A percentile compares a stretch with the other conserved stretches of the same genome.
Conservation (phyloP, 2,329 filamentous ascomycete species). For the Zalaria sp. region DNA sequence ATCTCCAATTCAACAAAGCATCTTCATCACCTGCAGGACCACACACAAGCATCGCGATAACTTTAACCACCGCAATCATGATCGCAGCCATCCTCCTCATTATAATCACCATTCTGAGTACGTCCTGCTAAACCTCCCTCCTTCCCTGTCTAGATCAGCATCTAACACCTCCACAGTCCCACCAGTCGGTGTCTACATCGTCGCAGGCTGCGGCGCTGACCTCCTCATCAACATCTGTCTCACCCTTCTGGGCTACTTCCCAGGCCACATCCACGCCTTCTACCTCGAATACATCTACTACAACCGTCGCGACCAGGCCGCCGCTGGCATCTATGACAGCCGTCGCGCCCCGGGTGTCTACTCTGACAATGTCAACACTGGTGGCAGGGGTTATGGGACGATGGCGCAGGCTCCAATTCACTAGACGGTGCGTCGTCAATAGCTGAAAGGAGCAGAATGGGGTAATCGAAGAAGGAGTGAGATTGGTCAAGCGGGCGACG, state of each 20-base stretch:
- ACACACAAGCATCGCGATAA: too few relatives aligned
- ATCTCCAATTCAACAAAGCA: too few relatives aligned
- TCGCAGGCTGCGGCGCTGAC: slow-evolving; percentile 35
- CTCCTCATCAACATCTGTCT: slow-evolving; percentile 34
- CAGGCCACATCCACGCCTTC: slow-evolving; percentile 61
- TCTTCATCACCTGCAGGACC: too few relatives aligned
- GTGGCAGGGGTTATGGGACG: slow-evolving; percentile 31
- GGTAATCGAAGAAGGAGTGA: too few relatives aligned
- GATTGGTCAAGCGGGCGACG: too few relatives aligned
- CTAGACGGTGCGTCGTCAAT: too few relatives aligned
- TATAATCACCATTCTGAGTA: slow-evolving; percentile 31
- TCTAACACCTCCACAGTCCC: slow-evolving; percentile 21
- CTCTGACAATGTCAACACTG: slow-evolving; percentile 57
- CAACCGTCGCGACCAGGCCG: slow-evolving; percentile 51
- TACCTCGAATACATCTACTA: slow-evolving; percentile 77
- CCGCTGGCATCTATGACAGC: slow-evolving; percentile 40
- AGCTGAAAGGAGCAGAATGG: too few relatives aligned
- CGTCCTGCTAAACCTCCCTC: slow-evolving; percentile 4
- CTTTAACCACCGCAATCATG: slow-evolving; percentile 7
- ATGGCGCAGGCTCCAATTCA: slow-evolving; percentile 2
- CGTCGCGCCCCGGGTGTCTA: slow-evolving; percentile 54
- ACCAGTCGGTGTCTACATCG: slow-evolving; percentile 32
- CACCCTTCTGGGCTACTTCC: slow-evolving; percentile 45
- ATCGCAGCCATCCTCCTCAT: slow-evolving; percentile 26
- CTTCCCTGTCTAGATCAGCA: background rate